Evolutionary conservation across 2,329 filamentous ascomycete genomes (phyloP).

Genomic region (Verticillium nonalfalfae): DNA sequence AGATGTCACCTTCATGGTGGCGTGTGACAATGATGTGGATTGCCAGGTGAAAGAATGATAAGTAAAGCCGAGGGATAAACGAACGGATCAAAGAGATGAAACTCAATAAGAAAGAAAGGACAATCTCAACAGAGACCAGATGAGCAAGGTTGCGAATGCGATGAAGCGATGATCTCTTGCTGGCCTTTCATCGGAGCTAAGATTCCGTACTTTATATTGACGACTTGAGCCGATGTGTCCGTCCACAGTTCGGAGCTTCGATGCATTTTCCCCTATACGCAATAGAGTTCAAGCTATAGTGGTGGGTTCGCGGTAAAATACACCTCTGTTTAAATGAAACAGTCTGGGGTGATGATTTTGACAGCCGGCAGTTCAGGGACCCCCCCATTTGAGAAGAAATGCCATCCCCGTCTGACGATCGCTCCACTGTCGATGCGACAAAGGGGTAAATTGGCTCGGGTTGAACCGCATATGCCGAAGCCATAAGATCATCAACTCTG

Average conservation of each 20-base stretch:
- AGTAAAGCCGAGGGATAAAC: background rate
- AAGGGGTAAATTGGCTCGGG: background rate
- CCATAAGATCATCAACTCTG: background rate
- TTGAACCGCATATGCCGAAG: background rate
- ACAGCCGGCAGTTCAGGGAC: background rate
- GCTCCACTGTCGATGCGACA: background rate
- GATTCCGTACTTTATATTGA: background rate
- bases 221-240: no score
- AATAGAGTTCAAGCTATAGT: background rate
- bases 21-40: background rate
- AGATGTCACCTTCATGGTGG: background rate
- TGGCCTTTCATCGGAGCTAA: background rate
- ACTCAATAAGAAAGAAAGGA: background rate
- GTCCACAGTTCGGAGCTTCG: background rate
- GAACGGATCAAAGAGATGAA: background rate
- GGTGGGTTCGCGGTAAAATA: background rate
- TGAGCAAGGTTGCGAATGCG: background rate
- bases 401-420: background rate
- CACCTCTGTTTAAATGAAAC: background rate
- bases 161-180: background rate
- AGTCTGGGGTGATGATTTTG: background rate
- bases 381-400: background rate
- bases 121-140: background rate
- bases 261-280: background rate
- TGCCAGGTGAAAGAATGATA: background rate